phyloP scores from a whole-genome alignment of 495 filamentous ascomycete genomes.

The Eremomyces bilateralis region DNA sequence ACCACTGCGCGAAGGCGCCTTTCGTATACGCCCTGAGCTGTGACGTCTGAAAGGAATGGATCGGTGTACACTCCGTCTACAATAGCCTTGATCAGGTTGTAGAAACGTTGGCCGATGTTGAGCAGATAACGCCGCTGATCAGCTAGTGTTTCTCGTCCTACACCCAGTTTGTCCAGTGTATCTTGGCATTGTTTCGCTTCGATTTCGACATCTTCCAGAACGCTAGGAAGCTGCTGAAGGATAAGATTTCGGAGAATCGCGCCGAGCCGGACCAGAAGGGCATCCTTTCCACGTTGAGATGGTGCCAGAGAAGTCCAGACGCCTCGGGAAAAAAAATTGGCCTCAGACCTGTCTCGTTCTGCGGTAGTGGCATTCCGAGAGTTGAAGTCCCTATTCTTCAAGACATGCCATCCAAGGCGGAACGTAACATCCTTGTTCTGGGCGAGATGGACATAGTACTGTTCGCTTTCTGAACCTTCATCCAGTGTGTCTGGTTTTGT shows the following conservation, averaged over 20 bases:
- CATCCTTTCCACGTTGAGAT: conserved; percentile 25
- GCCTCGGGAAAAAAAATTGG: conserved; percentile 24
- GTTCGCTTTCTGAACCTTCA: conserved; percentile 11
- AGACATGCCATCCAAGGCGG: conserved; percentile 16
- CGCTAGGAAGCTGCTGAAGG: conserved; percentile 28
- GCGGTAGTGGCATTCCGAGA: conserved; percentile 2
- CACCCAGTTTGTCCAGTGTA: conserved; percentile 26
- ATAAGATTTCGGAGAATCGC: conserved; percentile 35
- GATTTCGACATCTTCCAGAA: conserved; percentile 33
- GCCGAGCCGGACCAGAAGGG: conserved; percentile 30
- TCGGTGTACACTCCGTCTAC: conserved; percentile 34
- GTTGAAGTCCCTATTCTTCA: conserved; percentile 12
- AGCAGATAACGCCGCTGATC: conserved; percentile 33
- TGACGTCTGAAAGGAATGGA: conserved; percentile 29
- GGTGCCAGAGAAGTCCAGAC: conserved; percentile 24
- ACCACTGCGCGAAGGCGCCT: conserved; percentile 39
- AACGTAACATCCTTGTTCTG: conserved; percentile 9
- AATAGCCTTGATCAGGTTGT: conserved; percentile 26
- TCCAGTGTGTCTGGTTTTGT: conserved; percentile 18
- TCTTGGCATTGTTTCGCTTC: conserved; percentile 16
- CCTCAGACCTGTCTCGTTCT: conserved; percentile 20
- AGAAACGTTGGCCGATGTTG: conserved; percentile 28
- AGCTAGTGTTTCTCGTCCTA: conserved; percentile 21
- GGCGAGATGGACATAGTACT: conserved; percentile 8
- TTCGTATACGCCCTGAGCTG: conserved; percentile 14